Base-by-base conservation (phyloP, 2,329 filamentous ascomycete genomes). In the Colletotrichum destructivum region DNA sequence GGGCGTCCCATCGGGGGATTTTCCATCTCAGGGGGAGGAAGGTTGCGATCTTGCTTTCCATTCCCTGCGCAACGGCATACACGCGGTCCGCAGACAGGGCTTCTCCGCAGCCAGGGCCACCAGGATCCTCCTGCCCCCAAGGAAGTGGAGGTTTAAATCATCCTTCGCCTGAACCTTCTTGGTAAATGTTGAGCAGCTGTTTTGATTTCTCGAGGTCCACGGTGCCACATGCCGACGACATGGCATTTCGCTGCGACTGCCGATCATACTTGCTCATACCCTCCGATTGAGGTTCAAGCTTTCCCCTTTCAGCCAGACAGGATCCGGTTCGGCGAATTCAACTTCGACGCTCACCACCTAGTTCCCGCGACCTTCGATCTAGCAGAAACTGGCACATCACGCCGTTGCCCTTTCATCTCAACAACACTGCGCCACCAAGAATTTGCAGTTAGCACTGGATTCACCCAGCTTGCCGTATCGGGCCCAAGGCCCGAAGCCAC, bases 191-290 rank as follows among this genome's bases (percentile, higher is more conserved):
- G 55, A 3, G 55, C 55, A 55, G 66, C 57, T 66, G n/a, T 15
- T 23, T 15, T 23, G 31, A 35, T 1, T 40, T 35, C 26, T 9
- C 44, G 18, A 60, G 55, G 47, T 60, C 42, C 40, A 49, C 38
- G 44, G 40, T 49, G 69, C 69, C 52, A 63, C 54, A 44, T 49
- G 40, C 65, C 54, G 40, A 55, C 46, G 46, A 59, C 46, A 63
- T 65, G 65, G 64, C 52, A 59, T 46, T 62, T 59, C 59, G 42
- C 64, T 71, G 51, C 42, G 57, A 71, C 69, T 68, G 64, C 57
- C 35, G 68, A 67, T 71, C 68, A 68, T 62, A 68, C 56, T 15
- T 16, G 12, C 42, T 40, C 46, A 26, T 23, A 49, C n/a, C 35
- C 15, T 60, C 40, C 40, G 49, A 35, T 35, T 11, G 31, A 35